Evolutionary conservation across 2,329 filamentous ascomycete species (phyloP).

Genomic region (Plenodomus biglobosus): DNA sequence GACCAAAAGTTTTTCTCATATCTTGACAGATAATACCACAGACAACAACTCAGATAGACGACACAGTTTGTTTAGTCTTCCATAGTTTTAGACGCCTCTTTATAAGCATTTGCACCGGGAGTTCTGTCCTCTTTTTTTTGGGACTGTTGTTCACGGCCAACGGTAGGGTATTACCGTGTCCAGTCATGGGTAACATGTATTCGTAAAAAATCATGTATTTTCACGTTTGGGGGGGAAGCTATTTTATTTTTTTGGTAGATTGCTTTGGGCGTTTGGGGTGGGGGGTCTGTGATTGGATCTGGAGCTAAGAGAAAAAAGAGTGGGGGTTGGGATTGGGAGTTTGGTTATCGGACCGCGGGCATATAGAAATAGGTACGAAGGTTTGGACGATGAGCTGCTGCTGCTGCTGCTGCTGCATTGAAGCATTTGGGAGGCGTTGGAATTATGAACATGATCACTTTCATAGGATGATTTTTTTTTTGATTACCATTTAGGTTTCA

Average conservation of each 20-base stretch:
- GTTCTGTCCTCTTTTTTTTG: not conserved
- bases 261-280: slow-evolving; percentile 4
- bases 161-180: not conserved
- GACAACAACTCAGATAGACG: slow-evolving; percentile 2
- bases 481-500: no score
- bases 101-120: slow-evolving; percentile 9
- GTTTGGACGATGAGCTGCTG: no score
- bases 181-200: slow-evolving; percentile 25
- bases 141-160: not conserved
- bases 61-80: slow-evolving; percentile 2
- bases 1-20: slow-evolving; percentile 6
- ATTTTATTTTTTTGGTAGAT: slow-evolving; percentile 38
- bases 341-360: not conserved
- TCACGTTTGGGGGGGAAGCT: slow-evolving; percentile 33
- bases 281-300: not conserved
- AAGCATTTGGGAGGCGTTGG: no score
- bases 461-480: no score
- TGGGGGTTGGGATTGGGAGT: not conserved
- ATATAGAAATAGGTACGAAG: no score
- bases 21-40: slow-evolving; percentile 10
- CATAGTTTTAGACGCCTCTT: not conserved
- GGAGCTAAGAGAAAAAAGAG: not conserved
- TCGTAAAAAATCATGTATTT: slow-evolving; percentile 4
- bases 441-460: no score
- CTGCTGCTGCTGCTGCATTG: no score